Evolutionary conservation across 2,329 filamentous ascomycete genomes (phyloP), one percentile per base, ranked within the genome.

Genomic region (Diplodia seriata): DNA sequence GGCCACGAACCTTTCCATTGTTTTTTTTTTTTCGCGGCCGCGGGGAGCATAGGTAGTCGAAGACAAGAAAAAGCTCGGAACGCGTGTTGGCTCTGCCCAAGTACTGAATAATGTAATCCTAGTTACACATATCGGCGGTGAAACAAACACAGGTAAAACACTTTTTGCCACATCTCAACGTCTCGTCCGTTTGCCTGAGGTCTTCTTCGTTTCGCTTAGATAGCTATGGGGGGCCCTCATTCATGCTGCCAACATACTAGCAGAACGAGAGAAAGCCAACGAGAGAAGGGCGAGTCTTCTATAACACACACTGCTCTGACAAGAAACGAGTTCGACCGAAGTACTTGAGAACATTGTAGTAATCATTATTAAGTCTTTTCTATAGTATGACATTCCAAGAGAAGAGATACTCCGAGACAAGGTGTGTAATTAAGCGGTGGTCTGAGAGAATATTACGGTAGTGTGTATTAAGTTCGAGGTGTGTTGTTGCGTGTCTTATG

Each of bases 401-500:
- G 26, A 23, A 47, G 18, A n/a, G 40, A 7, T n/a, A 20, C 7
- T 20, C 20, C 8, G 31, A 63, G 8, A 14, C 26, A 4, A 31
- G 20, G 31, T 36, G 54, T 56, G 54, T 55, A 55, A 55, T 50
- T 51, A 51, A 38, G 47, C 26, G 59, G 40, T 63, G 15, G 38
- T 38, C 18, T 5, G 23, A 20, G 59, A n/a, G 20, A 26, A 57
- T 56, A 66, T 54, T 66, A 66, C 53, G 38, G 50, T 65, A 53
- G 43, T 20, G 51, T 55, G 51, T 31, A 36, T 15, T 55, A 36
- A 55, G 36, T 36, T 55, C 40, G 40, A 38, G 15, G 36, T 62
- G 56, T 62, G 59, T 63, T 63, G 59, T 63, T 51, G 43, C 40
- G 59, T 43, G 59, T 49, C 26, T 31, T 51, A 9, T n/a, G 43